Percentiles rank a stretch among this genome's conserved stretches.
Conservation (phyloP, 768 basidiomycete genomes). For the Gloeostereum incarnatum region DNA sequence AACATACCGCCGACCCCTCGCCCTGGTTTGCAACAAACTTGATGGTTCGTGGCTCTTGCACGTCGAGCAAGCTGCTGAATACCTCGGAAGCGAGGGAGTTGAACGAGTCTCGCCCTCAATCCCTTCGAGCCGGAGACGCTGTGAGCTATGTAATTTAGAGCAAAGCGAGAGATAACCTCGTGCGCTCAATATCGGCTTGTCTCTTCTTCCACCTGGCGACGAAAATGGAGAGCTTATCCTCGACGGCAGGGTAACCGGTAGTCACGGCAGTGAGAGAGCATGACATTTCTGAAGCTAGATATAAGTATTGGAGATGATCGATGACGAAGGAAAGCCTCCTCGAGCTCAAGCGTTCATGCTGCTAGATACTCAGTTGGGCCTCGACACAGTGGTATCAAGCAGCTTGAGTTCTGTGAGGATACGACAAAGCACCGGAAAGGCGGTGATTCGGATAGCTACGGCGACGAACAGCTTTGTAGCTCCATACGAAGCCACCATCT, state of each 20-base stretch:
- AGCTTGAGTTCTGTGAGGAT: conserved; percentile 80
- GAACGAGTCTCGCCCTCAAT: too few species aligned
- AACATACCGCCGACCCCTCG: too few species aligned
- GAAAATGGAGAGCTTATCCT: conserved; percentile 4
- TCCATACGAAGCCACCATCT: too few species aligned
- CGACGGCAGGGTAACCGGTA: conserved; percentile 2
- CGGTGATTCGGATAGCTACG: conserved; percentile 75
- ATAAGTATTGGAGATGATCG: too few species aligned
- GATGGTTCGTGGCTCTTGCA: too few species aligned
- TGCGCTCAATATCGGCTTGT: neutral
- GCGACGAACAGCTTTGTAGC: conserved; percentile 81
- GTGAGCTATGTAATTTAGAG: too few species aligned
- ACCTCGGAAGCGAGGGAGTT: too few species aligned
- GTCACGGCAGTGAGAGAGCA: neutral
- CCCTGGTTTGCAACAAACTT: too few species aligned
- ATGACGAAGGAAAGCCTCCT: conserved; percentile 17
- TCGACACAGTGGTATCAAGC: conserved; percentile 76
- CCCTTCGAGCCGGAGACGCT: neutral
- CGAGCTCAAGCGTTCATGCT: conserved; percentile 19
- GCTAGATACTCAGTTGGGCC: conserved; percentile 16
- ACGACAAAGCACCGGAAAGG: conserved; percentile 77
- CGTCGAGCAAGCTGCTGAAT: too few species aligned
- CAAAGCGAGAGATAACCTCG: conserved; percentile 1
- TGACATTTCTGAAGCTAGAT: conserved; percentile 11
- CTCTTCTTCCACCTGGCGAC: conserved; percentile 2